Conservation (phyloP, 2,329 filamentous ascomycete species). For the Plectosphaerella plurivora region DNA sequence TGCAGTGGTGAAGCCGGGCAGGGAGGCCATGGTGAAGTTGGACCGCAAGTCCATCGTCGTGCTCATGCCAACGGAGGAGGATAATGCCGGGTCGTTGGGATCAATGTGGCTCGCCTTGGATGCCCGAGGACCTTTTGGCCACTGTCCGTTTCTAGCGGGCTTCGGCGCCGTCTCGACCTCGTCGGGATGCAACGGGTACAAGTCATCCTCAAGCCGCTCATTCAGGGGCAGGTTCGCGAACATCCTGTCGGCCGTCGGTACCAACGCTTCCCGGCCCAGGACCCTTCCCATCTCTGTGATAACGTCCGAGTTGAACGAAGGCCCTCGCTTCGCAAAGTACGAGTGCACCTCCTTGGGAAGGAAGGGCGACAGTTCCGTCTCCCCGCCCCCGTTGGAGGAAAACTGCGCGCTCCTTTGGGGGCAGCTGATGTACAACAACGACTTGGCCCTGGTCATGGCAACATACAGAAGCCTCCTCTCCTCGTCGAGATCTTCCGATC, state of each 20-base stretch:
- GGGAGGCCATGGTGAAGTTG: constrained; percentile 54
- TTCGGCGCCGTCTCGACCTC: constrained; percentile 4
- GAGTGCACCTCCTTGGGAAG: constrained; percentile 41
- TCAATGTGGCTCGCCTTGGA: constrained; percentile 28
- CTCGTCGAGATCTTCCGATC: constrained; percentile 81
- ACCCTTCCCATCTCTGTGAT: constrained; percentile 68
- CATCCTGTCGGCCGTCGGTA: constrained; percentile 50
- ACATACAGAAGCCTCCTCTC: constrained; percentile 89
- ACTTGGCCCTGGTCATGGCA: constrained; percentile 91
- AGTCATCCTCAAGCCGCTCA: constrained; percentile 60
- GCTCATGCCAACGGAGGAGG: constrained; percentile 8
- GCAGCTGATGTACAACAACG: constrained; percentile 79
- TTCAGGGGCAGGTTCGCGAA: constrained; percentile 47
- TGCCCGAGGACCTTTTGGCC: constrained; percentile 3
- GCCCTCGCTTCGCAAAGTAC: constrained; percentile 57
- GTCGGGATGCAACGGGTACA: constrained; percentile 48
- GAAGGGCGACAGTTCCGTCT: constrained; percentile 61
- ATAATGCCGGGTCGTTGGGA: background rate
- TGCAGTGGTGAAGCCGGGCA: constrained; percentile 60
- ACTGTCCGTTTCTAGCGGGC: constrained; percentile 6
- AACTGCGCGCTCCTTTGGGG: constrained; percentile 57
- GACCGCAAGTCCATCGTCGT: constrained; percentile 60
- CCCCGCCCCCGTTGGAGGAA: constrained; percentile 48
- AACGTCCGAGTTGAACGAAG: constrained; percentile 59
- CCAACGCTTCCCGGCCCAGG: constrained; percentile 50